Conservation (phyloP, 2,329 filamentous ascomycete species). For the Amauroascus verrucosus region DNA sequence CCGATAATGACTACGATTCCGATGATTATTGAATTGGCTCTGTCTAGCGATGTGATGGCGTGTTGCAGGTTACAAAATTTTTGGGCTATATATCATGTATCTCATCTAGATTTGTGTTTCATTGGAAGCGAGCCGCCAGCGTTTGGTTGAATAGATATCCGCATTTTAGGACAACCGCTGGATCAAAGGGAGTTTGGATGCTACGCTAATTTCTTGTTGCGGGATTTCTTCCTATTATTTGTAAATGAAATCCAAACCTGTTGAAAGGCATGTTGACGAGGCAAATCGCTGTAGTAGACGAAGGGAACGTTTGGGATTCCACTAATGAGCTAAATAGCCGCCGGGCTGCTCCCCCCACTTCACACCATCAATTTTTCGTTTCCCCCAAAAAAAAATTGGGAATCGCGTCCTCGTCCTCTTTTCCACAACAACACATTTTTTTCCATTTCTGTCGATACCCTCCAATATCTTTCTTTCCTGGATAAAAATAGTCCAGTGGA, state of each 20-base stretch:
- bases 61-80: background rate
- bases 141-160: background rate
- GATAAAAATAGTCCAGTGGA: background rate
- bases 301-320: background rate
- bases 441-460: background rate
- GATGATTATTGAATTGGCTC: slow-evolving; percentile 44
- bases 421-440: background rate
- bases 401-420: background rate
- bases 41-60: background rate
- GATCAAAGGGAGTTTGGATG: background rate
- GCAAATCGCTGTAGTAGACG: no score
- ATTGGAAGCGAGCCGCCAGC: no score
- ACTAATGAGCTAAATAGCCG: no score
- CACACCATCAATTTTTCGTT: slow-evolving; percentile 8
- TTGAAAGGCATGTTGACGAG: no score
- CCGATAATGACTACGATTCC: slow-evolving; percentile 67
- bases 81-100: background rate
- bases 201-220: background rate
- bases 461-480: slow-evolving; percentile 3
- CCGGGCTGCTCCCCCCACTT: slow-evolving; percentile 7
- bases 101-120: background rate
- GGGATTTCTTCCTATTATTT: background rate
- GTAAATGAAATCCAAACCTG: background rate
- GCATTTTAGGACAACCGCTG: background rate
- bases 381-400: no score